A percentile compares a stretch with the other conserved stretches of the same genome.
Evolutionary conservation across 139 green algal genomes (phyloP).

Genomic region (Micromonas pusilla): DNA sequence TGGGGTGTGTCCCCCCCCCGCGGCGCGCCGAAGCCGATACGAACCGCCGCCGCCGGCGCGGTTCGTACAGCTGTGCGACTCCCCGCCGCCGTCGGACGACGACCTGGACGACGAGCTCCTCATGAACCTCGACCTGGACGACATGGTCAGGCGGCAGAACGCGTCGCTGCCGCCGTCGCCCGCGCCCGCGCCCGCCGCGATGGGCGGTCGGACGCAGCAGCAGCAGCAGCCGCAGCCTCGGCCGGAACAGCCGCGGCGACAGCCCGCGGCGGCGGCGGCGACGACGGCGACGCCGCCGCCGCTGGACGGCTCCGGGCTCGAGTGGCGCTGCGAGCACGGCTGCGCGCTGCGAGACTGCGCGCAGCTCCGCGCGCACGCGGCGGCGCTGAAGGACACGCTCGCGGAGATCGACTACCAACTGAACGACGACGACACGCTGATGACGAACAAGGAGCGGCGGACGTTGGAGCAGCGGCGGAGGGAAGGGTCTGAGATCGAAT

Average conservation of each 20-base stretch:
- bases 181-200: not conserved
- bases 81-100: too few relatives aligned
- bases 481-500: conserved; percentile 2
- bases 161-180: not conserved
- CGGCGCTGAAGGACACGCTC: not conserved
- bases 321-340: conserved; percentile 21
- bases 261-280: not conserved
- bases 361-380: not conserved
- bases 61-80: too few relatives aligned
- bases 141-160: not conserved
- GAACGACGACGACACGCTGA: conserved; percentile 8
- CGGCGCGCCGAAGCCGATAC: too few relatives aligned
- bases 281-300: not conserved
- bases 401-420: not conserved
- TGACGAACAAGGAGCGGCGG: conserved; percentile 9
- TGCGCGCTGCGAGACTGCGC: not conserved
- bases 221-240: not conserved
- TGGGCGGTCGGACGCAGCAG: not conserved
- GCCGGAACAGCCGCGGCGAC: not conserved
- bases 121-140: not conserved
- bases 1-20: too few relatives aligned
- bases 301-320: conserved; percentile 11
- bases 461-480: not conserved
- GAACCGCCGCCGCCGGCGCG: too few relatives aligned
- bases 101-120: conserved; percentile 12